Evolutionary conservation across 768 basidiomycete species (phyloP).

Genomic region (Boletus subcaerulescens): DNA sequence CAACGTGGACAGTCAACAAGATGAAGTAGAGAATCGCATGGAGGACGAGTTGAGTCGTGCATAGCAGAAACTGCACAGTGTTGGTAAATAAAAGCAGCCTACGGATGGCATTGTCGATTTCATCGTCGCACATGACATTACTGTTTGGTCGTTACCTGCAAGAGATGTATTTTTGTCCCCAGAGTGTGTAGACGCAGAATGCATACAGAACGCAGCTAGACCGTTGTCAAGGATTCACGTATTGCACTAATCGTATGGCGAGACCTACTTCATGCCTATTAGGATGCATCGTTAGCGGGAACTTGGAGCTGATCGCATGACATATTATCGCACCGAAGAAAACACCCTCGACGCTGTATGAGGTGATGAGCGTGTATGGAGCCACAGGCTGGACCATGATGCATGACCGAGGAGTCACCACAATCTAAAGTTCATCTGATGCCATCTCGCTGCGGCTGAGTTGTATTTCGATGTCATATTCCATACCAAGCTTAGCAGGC

Average conservation of each 20-base stretch:
- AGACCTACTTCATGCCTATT: slow-evolving; percentile 17
- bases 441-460: no score
- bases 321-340: slow-evolving; percentile 21
- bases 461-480: no score
- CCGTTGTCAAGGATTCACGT: not conserved
- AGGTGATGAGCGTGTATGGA: slow-evolving; percentile 2
- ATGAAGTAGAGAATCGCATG: slow-evolving; percentile 1
- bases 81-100: slow-evolving; percentile 13
- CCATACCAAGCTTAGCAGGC: no score
- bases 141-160: slow-evolving; percentile 3
- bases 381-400: slow-evolving; percentile 5
- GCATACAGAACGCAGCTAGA: slow-evolving; percentile 13
- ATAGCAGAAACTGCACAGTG: slow-evolving; percentile 18
- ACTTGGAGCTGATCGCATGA: not conserved
- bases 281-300: not conserved
- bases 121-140: not conserved
- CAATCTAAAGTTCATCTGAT: not conserved
- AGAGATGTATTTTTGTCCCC: slow-evolving; percentile 6
- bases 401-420: not conserved
- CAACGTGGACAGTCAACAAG: not conserved
- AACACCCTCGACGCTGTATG: slow-evolving; percentile 10
- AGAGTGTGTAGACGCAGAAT: slow-evolving; percentile 15
- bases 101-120: not conserved
- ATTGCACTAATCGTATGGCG: not conserved
- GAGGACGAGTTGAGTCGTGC: slow-evolving; percentile 4